Percentiles rank a stretch among this genome's conserved stretches.
phyloP scores from a whole-genome alignment of 805 yeast species.

The Kodamaea hsintzibuensis region DNA sequence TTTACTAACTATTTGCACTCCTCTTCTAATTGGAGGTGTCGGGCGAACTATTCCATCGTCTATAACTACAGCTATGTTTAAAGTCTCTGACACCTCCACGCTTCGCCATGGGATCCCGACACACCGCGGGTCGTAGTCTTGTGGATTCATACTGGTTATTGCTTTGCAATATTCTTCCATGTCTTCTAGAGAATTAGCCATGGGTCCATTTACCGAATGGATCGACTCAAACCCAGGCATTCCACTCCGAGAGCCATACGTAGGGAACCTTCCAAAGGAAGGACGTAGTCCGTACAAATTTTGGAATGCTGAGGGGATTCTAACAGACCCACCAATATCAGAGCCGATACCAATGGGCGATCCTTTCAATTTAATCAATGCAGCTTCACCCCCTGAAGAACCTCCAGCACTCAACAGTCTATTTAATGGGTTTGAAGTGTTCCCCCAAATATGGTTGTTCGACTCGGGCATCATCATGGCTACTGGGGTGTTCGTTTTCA shows the following conservation, averaged over 20 bases:
- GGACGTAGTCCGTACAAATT: constrained; percentile 47
- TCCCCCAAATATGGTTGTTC: constrained; percentile 45
- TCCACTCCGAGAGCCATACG: constrained; percentile 31
- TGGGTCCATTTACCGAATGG: constrained; percentile 50
- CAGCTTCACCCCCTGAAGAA: constrained; percentile 57
- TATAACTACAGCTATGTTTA: constrained; percentile 45
- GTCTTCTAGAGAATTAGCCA: constrained; percentile 39
- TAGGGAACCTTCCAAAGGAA: constrained; percentile 46
- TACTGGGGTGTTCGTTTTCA: constrained; percentile 55
- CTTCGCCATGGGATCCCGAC: constrained; percentile 54
- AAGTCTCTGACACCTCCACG: constrained; percentile 31
- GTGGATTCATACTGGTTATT: constrained; percentile 41
- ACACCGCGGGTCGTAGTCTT: constrained; percentile 51
- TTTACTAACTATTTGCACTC: constrained; percentile 34
- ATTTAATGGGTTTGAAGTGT: constrained; percentile 48
- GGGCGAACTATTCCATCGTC: constrained; percentile 51
- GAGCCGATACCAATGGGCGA: constrained; percentile 56
- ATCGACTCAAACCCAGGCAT: constrained; percentile 38
- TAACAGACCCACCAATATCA: constrained; percentile 54
- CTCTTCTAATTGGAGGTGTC: constrained; percentile 56
- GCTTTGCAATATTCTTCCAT: constrained; percentile 39
- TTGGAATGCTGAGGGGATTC: constrained; percentile 48
- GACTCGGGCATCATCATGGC: constrained; percentile 54
- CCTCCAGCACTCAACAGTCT: constrained; percentile 50
- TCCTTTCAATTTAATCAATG: constrained; percentile 45